Evolutionary conservation across 345 rosid genomes (phyloP).

Genomic region (Brassica cretica): DNA sequence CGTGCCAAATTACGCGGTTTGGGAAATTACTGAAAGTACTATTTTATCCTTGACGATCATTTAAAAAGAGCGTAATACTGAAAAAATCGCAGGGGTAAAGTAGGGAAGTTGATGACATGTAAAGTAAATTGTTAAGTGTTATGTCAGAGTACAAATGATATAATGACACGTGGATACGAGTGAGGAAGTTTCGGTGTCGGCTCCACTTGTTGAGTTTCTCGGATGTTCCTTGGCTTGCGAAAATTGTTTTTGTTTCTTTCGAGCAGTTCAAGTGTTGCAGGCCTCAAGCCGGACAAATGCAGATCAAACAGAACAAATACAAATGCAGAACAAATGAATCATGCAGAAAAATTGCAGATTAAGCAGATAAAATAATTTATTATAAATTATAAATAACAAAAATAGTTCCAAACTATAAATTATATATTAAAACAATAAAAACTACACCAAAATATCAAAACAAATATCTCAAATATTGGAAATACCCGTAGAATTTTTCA

Average conservation of each 20-base stretch:
- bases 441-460: no score
- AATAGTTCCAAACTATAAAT: no score
- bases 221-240: neutral
- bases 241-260: neutral
- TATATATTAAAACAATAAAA: no score
- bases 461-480: no score
- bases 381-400: no score
- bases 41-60: neutral
- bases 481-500: no score
- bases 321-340: no score
- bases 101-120: neutral
- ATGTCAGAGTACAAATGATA: slow-evolving; percentile 13
- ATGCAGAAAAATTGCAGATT: no score
- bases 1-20: slow-evolving; percentile 29
- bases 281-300: no score
- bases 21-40: neutral
- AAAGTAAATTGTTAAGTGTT: neutral
- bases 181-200: slow-evolving; percentile 23
- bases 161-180: slow-evolving; percentile 16
- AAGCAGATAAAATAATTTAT: no score
- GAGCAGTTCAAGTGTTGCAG: no score
- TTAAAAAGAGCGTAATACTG: neutral
- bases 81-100: slow-evolving; percentile 15
- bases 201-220: slow-evolving; percentile 22
- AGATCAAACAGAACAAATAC: no score